These are phyloP conservation scores for Colletotrichum karsti DNA, from an alignment of 2,329 filamentous ascomycete species.

Conservation along the genomic window DNA sequence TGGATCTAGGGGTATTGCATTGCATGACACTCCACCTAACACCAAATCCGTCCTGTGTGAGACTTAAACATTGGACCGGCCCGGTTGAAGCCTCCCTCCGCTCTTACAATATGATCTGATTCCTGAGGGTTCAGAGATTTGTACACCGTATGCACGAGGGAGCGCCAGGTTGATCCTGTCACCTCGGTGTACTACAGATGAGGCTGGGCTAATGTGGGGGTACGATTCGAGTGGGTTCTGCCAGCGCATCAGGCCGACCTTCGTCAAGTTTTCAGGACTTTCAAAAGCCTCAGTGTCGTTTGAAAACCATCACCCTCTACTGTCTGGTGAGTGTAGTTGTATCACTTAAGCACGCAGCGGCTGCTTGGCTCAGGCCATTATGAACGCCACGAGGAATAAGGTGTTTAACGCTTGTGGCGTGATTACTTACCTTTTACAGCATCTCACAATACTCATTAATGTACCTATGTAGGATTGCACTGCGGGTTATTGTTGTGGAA, in stretches of 20 bases:
- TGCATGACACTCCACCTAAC: not conserved
- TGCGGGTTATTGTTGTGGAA: not conserved
- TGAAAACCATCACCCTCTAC: not conserved
- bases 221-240: not conserved
- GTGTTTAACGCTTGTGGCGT: not conserved
- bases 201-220: conserved; percentile 11
- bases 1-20: not conserved
- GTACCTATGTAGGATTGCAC: not conserved
- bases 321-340: not conserved
- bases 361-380: not conserved
- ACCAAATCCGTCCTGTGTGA: not conserved
- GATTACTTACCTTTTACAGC: not conserved
- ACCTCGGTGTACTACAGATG: not conserved
- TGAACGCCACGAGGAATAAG: not conserved
- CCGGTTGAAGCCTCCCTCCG: not conserved
- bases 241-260: not conserved
- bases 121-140: not conserved
- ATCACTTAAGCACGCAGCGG: not conserved
- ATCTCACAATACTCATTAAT: not conserved
- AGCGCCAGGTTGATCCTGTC: not conserved
- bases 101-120: not conserved
- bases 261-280: not conserved
- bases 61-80: not conserved
- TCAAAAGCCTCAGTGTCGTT: not conserved
- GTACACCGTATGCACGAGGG: not conserved